Evolutionary conservation across 2,329 filamentous ascomycete genomes (phyloP), one percentile per base, ranked within the genome.

Genomic region (Pyricularia sp.): DNA sequence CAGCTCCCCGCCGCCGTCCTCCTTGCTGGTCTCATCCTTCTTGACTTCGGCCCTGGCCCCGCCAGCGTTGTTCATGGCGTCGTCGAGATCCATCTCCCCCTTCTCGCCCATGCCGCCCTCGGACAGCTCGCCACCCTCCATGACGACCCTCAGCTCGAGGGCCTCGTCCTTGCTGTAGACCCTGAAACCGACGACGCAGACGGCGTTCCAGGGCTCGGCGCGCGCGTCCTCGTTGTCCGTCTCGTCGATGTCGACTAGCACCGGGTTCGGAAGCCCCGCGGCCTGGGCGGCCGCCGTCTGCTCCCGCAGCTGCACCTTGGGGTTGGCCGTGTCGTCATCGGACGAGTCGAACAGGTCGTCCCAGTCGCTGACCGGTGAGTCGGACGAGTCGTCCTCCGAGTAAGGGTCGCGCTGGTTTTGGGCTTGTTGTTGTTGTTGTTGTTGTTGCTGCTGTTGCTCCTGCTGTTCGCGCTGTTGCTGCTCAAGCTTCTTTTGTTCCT

Each of bases 121-220:
- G 31, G 81, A 77, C 3, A 86, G 78, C 72, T 82, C 79, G 28
- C 83, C 84, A 58, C 84, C 84, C 73, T 87, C 85, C 77, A 87
- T 82, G 25, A 87, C 83, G 14, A 86, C 82, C 55, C 81, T 79
- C n/a, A 87, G 76, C 75, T 86, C 81, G 2, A 88, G 78, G 36
- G 79, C 77, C 64, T 83, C 81, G 73, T 89, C 80, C 72, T 85
- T 85, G 74, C 84, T 82, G 75, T 89, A 90, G 6, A 90, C 84
- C 4, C 86, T 82, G 67, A 90, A 78, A 0, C 88, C 87, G 0
- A 90, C 82, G 23, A 89, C 84, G 68, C 83, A 85, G 64, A 89
- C 82, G 4, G 87, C 87, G 74, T 89, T 89, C 87, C 88, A 90
- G 1, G 86, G 84, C 28, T 86, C 82, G 28, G 81, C 76, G 73